These are phyloP conservation scores for Rhizodiscina lignyota DNA, from an alignment of 495 filamentous ascomycete species.

Conservation along the genomic window DNA sequence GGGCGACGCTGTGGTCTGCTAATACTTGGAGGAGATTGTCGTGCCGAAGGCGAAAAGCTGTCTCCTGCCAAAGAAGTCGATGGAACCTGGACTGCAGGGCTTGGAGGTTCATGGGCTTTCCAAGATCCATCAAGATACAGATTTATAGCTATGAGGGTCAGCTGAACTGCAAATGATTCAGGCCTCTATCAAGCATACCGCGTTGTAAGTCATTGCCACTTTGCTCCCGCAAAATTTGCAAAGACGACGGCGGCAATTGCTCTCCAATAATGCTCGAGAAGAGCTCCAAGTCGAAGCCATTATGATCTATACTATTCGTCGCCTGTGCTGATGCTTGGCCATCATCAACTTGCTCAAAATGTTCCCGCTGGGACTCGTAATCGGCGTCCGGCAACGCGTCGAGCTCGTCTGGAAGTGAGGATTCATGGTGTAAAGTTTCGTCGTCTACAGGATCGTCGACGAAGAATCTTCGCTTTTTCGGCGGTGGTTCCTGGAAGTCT, in stretches of 20 bases:
- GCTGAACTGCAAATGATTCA: not conserved
- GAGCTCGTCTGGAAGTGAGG: constrained; percentile 12
- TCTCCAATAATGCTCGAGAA: constrained; percentile 60
- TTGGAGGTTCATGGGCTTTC: constrained; percentile 27
- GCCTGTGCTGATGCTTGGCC: not conserved
- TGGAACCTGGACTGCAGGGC: not conserved
- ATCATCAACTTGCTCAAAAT: not conserved
- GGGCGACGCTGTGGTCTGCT: not conserved
- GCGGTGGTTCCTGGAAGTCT: constrained; percentile 42
- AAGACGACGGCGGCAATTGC: constrained; percentile 25
- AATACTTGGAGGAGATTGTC: not conserved
- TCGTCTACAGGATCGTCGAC: constrained; percentile 30
- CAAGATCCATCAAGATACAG: constrained; percentile 93
- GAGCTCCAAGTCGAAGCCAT: constrained; percentile 46
- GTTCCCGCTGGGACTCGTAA: constrained; percentile 4
- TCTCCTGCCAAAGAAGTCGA: too few species aligned
- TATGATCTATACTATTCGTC: constrained; percentile 2
- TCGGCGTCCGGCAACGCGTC: constrained; percentile 7
- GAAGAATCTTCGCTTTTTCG: constrained; percentile 74
- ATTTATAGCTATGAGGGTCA: constrained; percentile 25
- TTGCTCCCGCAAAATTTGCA: constrained; percentile 19
- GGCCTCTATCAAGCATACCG: constrained; percentile 11
- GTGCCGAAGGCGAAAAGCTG: not conserved
- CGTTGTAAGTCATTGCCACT: constrained; percentile 27
- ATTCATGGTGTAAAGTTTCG: constrained; percentile 2